Percentiles rank a stretch among this genome's conserved stretches.
Evolutionary conservation across 495 filamentous ascomycete genomes (phyloP).

Genomic region (Tuber calosporum): DNA sequence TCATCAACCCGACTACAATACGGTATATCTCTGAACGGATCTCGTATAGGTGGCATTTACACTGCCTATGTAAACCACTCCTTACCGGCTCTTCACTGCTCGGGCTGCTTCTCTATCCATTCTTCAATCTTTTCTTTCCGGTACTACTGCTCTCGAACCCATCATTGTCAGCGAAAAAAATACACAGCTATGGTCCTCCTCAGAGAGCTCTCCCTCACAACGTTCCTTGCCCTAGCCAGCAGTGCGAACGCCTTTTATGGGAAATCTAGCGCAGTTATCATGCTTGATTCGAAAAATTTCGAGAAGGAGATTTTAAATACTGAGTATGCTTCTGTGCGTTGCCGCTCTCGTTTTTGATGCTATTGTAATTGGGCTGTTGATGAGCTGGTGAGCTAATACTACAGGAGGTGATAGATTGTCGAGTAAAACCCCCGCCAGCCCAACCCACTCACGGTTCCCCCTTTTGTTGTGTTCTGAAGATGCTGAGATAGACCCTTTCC

Average conservation of each 20-base stretch:
- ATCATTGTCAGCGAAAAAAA: not conserved
- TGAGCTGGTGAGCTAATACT: slow-evolving; percentile 14
- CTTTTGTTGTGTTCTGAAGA: not conserved
- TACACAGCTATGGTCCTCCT: slow-evolving; percentile 33
- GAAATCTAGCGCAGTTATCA: slow-evolving; percentile 80
- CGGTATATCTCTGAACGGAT: not conserved
- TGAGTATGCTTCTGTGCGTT: slow-evolving; percentile 80
- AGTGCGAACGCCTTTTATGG: slow-evolving; percentile 69
- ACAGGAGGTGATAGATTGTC: slow-evolving; percentile 50
- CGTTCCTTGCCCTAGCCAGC: slow-evolving; percentile 54
- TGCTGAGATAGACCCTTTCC: slow-evolving; percentile 11
- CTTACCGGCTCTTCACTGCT: not conserved
- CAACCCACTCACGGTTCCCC: slow-evolving; percentile 14
- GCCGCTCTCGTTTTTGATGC: slow-evolving; percentile 2
- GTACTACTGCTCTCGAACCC: not conserved
- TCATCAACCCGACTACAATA: not conserved
- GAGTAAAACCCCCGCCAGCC: slow-evolving; percentile 51
- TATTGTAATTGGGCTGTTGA: not conserved
- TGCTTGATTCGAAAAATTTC: slow-evolving; percentile 77
- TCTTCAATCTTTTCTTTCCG: not conserved
- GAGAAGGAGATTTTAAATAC: slow-evolving; percentile 77
- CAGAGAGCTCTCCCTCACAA: slow-evolving; percentile 39
- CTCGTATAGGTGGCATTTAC: not conserved
- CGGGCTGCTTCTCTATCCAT: not conserved
- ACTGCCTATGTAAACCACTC: not conserved